These are phyloP conservation scores for Penicillium hesseltinei DNA, from an alignment of 2,329 filamentous ascomycete genomes.

Conservation along the genomic window DNA sequence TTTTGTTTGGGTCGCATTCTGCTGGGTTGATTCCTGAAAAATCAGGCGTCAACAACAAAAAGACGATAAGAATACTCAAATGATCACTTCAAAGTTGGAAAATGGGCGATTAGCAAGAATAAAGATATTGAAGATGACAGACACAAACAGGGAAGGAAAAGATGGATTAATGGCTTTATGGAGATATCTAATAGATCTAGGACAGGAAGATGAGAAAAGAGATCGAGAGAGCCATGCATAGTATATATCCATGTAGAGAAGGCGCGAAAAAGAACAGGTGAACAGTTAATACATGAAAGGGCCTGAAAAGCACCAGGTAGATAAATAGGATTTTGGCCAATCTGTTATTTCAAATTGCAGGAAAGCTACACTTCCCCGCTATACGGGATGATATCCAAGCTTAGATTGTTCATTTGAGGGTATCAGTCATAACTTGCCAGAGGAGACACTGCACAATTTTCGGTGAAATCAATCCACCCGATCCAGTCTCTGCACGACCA, in stretches of 20 bases:
- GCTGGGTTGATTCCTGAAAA: not conserved
- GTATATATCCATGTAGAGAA: no score
- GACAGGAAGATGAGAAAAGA: not conserved
- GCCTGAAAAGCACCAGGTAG: not conserved
- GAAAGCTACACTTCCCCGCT: not conserved
- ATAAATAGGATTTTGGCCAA: not conserved
- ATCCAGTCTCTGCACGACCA: constrained; percentile 83
- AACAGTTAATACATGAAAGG: not conserved
- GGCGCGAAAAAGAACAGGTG: not conserved
- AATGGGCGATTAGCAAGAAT: not conserved
- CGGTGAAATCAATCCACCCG: constrained; percentile 37
- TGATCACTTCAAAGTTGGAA: not conserved
- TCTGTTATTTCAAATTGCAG: not conserved
- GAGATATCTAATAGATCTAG: not conserved
- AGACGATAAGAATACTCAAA: not conserved
- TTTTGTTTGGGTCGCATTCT: constrained; percentile 6
- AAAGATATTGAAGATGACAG: not conserved
- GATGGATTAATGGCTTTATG: no score
- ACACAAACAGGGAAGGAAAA: not conserved
- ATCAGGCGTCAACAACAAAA: not conserved
- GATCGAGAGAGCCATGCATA: not conserved
- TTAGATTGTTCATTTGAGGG: constrained; percentile 8
- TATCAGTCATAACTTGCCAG: constrained; percentile 10
- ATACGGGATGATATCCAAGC: not conserved
- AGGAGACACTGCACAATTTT: not conserved